Conservation (phyloP, 2,329 filamentous ascomycete genomes). For the Pseudogymnoascus sp. region DNA sequence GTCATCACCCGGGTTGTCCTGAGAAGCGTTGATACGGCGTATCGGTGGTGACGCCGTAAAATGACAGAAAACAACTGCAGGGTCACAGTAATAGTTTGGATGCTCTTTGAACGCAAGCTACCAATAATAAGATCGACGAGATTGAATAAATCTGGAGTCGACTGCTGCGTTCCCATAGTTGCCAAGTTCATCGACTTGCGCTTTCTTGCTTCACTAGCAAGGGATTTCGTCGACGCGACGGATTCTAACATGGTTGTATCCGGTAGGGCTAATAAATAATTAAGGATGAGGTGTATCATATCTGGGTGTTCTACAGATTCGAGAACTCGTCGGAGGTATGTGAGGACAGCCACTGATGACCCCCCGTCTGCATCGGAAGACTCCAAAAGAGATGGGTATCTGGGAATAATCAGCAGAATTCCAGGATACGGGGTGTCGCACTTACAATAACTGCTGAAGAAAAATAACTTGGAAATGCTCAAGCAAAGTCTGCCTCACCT, state of each 20-base stretch:
- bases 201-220: conserved; percentile 61
- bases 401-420: conserved; percentile 30
- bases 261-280: conserved; percentile 80
- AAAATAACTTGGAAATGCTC: conserved; percentile 98
- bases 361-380: conserved; percentile 96
- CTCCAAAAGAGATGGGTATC: conserved; percentile 90
- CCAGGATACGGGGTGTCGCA: conserved; percentile 12
- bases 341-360: conserved; percentile 90
- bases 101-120: conserved; percentile 73
- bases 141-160: conserved; percentile 83
- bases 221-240: conserved; percentile 35
- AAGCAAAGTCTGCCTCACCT: conserved; percentile 85
- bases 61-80: conserved; percentile 82
- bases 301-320: conserved; percentile 89
- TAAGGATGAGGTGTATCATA: conserved; percentile 86
- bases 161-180: conserved; percentile 66
- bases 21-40: conserved; percentile 70
- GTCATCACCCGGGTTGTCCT: conserved; percentile 53
- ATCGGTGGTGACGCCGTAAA: conserved; percentile 77
- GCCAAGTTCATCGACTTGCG: conserved; percentile 85
- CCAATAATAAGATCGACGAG: conserved; percentile 83
- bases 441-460: conserved; percentile 82
- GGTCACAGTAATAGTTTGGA: conserved; percentile 84
- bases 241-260: conserved; percentile 38
- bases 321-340: conserved; percentile 83